Conservation (phyloP, 2,329 filamentous ascomycete species). For the Paraconiothyrium sp. region DNA sequence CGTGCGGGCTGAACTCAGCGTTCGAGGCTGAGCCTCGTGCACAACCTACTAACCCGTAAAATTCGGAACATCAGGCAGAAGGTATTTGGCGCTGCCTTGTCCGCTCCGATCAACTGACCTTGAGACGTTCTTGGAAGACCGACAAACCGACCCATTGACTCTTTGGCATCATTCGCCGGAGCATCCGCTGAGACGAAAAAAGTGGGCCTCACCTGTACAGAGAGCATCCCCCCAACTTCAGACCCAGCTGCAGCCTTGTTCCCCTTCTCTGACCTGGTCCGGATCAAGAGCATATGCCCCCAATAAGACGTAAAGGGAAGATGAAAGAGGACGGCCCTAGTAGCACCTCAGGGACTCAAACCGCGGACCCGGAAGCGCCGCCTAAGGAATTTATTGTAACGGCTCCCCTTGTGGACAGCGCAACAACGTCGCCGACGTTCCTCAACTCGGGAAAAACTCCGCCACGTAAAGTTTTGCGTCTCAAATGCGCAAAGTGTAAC, state of each 20-base stretch:
- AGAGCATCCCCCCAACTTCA: conserved; percentile 31
- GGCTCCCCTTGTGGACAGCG: conserved; percentile 36
- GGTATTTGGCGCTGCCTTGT: conserved; percentile 42
- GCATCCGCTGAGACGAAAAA: conserved; percentile 38
- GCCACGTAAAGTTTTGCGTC: conserved; percentile 43
- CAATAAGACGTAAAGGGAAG: conserved; percentile 45
- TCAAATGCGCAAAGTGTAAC: conserved; percentile 71
- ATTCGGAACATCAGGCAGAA: conserved; percentile 49
- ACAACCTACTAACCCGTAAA: conserved; percentile 40
- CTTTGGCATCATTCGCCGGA: conserved; percentile 30
- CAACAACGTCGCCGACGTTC: conserved; percentile 45
- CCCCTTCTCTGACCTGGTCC: conserved; percentile 21
- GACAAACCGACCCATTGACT: conserved; percentile 30
- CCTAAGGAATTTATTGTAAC: conserved; percentile 43
- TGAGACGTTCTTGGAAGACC: conserved; percentile 33
- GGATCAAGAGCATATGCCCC: conserved; percentile 41
- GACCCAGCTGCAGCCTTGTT: conserved; percentile 26
- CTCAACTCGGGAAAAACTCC: conserved; percentile 39
- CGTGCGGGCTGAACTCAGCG: conserved; percentile 4
- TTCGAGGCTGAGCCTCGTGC: conserved; percentile 47
- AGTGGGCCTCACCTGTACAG: conserved; percentile 42
- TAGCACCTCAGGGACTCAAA: conserved; percentile 33
- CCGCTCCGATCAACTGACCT: conserved; percentile 38
- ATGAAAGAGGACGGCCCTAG: conserved; percentile 43
- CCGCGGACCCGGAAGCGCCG: conserved; percentile 36